phyloP scores from a whole-genome alignment of 1,139 yeast species.

The Insectozyma bohioensis region DNA sequence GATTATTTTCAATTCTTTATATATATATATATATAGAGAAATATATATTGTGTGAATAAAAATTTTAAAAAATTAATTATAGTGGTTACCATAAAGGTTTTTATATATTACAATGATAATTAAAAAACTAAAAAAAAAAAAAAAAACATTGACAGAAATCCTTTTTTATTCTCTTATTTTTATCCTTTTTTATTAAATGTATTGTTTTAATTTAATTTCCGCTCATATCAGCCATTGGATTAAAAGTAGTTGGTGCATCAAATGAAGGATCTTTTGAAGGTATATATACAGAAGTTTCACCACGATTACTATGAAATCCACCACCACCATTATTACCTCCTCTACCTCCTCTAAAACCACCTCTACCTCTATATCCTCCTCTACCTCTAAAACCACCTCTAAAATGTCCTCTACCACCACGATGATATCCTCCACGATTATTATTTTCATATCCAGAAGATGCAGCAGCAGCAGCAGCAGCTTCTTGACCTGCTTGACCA shows the following conservation, averaged over 20 bases:
- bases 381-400: slow-evolving; percentile 29
- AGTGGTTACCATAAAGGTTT: no score
- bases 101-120: no score
- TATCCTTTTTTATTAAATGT: no score
- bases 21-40: no score
- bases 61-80: no score
- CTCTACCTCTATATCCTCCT: slow-evolving; percentile 24
- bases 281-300: slow-evolving; percentile 19
- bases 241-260: slow-evolving; percentile 18
- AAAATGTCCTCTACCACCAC: slow-evolving; percentile 32
- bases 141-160: no score
- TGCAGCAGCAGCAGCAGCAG: slow-evolving; percentile 26
- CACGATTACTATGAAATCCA: slow-evolving; percentile 12
- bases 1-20: no score
- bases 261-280: slow-evolving; percentile 21
- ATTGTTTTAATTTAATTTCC: slow-evolving; percentile 1
- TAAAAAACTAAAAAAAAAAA: no score
- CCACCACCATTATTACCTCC: slow-evolving; percentile 15
- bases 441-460: no score
- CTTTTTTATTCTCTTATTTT: no score
- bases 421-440: slow-evolving; percentile 8
- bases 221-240: slow-evolving; percentile 15
- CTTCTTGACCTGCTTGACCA: slow-evolving; percentile 64
- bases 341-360: slow-evolving; percentile 17
- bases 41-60: no score